These are phyloP conservation scores for Malus hybrid DNA, from an alignment of 331 rosid genomes.

Conservation along the genomic window DNA sequence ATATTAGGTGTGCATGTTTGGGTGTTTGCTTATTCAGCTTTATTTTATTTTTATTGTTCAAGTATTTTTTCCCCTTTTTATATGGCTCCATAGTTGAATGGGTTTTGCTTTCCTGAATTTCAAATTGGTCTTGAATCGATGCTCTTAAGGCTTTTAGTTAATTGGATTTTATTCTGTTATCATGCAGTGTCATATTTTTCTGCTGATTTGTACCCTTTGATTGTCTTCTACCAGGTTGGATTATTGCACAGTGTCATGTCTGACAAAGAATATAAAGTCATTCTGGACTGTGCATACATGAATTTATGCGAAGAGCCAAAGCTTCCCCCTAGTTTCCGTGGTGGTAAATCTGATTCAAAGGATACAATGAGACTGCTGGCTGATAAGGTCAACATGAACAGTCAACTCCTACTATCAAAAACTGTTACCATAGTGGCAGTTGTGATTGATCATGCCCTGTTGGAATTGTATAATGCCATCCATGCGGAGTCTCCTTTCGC, in stretches of 20 bases:
- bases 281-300: conserved; percentile 77
- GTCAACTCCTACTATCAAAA: conserved; percentile 69
- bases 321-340: conserved; percentile 94
- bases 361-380: conserved; percentile 73
- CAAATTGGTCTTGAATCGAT: neutral
- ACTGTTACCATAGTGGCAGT: conserved; percentile 78
- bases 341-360: conserved; percentile 58
- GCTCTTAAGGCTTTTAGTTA: neutral
- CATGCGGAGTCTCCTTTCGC: conserved; percentile 79
- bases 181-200: conserved; percentile 2
- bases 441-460: conserved; percentile 60
- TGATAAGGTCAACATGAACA: conserved; percentile 82
- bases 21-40: neutral
- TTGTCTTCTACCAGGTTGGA: conserved; percentile 59
- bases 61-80: neutral
- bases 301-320: conserved; percentile 71
- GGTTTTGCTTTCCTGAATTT: neutral
- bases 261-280: conserved; percentile 88
- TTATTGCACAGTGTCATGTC: conserved; percentile 72
- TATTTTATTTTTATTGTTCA: neutral
- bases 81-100: neutral
- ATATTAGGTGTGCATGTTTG: neutral
- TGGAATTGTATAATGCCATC: conserved; percentile 72
- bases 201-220: conserved; percentile 5
- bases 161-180: neutral